A percentile compares a stretch with the other conserved stretches of the same genome.
These are phyloP conservation scores for Hibiscus syriacus DNA, from an alignment of 345 rosid genomes.

Conservation along the genomic window DNA sequence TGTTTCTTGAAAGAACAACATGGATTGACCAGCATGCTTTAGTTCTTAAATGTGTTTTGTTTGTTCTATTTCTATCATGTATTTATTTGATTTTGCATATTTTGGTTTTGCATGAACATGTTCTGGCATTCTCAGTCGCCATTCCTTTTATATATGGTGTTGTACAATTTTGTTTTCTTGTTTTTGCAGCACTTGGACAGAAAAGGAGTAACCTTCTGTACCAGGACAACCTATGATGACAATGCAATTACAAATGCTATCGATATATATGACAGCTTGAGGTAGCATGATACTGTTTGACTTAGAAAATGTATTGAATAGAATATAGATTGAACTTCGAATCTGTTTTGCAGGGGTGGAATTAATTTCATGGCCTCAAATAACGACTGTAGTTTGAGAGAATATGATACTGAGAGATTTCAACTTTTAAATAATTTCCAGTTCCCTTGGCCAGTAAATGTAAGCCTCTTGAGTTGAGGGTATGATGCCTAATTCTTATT, in stretches of 20 bases:
- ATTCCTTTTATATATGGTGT: slow-evolving; percentile 1
- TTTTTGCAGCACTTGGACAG: slow-evolving; percentile 39
- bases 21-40: background rate
- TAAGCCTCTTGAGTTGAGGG: slow-evolving; percentile 16
- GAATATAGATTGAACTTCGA: background rate
- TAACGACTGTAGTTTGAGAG: slow-evolving; percentile 44
- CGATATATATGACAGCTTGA: slow-evolving; percentile 47
- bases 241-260: slow-evolving; percentile 57
- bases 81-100: background rate
- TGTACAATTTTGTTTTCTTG: background rate
- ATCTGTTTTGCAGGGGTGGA: slow-evolving; percentile 43
- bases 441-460: slow-evolving; percentile 64
- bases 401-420: slow-evolving; percentile 45
- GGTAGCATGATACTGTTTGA: slow-evolving; percentile 21
- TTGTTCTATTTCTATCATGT: background rate
- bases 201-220: slow-evolving; percentile 48
- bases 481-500: background rate
- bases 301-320: background rate
- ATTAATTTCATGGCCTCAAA: slow-evolving; percentile 44
- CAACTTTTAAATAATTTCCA: slow-evolving; percentile 38
- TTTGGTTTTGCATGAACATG: background rate
- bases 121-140: background rate
- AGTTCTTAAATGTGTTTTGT: background rate
- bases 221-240: slow-evolving; percentile 45
- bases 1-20: background rate